phyloP scores from a whole-genome alignment of 768 basidiomycete species.

The Amanita inopinata region DNA sequence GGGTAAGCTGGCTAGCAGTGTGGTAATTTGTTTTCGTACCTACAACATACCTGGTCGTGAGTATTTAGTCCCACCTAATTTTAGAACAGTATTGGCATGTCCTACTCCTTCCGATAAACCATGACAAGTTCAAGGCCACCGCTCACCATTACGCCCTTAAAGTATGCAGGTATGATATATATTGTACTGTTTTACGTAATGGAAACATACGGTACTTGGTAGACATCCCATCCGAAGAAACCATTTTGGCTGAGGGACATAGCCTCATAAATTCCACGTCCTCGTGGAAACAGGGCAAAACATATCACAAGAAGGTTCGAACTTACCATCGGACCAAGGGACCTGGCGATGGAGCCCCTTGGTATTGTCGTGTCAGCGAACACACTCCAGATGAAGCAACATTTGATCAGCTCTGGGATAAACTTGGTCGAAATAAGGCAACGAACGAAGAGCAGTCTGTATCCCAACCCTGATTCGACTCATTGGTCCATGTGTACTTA shows the following conservation, averaged over 20 bases:
- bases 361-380: slow-evolving; percentile 62
- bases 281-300: slow-evolving; percentile 63
- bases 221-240: slow-evolving; percentile 58
- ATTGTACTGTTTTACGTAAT: background rate
- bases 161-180: slow-evolving; percentile 17
- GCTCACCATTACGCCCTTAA: slow-evolving; percentile 20
- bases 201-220: slow-evolving; percentile 1
- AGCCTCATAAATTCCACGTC: slow-evolving; percentile 46
- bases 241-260: slow-evolving; percentile 41
- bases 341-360: slow-evolving; percentile 45
- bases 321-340: slow-evolving; percentile 44
- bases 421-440: slow-evolving; percentile 56
- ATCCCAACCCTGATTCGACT: background rate
- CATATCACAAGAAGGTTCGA: slow-evolving; percentile 46
- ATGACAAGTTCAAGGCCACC: background rate
- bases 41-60: no score
- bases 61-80: background rate
- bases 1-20: no score
- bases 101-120: background rate
- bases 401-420: slow-evolving; percentile 68
- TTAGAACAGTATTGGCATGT: background rate
- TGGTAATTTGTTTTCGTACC: background rate
- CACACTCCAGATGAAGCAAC: slow-evolving; percentile 57
- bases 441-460: slow-evolving; percentile 60
- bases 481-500: no score